These are phyloP conservation scores for Solanum etuberosum DNA, from an alignment of 257 asterid species.

Conservation along the genomic window DNA sequence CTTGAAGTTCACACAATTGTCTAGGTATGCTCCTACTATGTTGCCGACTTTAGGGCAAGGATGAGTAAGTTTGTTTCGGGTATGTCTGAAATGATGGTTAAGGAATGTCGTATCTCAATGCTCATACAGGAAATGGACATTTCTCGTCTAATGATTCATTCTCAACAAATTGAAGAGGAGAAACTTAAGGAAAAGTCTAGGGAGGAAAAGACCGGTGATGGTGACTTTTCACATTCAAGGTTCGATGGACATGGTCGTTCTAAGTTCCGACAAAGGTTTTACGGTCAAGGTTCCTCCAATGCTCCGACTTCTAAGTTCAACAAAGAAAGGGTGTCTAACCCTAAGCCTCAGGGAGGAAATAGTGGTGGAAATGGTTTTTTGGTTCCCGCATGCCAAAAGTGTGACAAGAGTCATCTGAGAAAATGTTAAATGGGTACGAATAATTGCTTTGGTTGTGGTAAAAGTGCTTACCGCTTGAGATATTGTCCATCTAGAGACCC, in stretches of 20 bases:
- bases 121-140: neutral
- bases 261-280: neutral
- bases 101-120: neutral
- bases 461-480: neutral
- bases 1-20: neutral
- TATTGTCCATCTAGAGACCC: neutral
- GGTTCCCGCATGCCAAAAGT: neutral
- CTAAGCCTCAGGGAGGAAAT: neutral
- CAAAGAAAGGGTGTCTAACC: neutral
- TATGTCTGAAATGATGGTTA: neutral
- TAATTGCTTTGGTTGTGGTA: neutral
- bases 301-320: neutral
- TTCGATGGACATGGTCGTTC: neutral
- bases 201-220: neutral
- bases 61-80: neutral
- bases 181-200: neutral
- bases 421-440: neutral
- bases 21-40: neutral
- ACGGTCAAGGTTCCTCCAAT: neutral
- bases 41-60: neutral
- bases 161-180: neutral
- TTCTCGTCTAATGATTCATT: no score
- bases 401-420: neutral
- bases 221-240: neutral
- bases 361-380: neutral